These are phyloP conservation scores for Lodderomyces margitis DNA, from an alignment of 1,139 yeast genomes.

Conservation along the genomic window DNA sequence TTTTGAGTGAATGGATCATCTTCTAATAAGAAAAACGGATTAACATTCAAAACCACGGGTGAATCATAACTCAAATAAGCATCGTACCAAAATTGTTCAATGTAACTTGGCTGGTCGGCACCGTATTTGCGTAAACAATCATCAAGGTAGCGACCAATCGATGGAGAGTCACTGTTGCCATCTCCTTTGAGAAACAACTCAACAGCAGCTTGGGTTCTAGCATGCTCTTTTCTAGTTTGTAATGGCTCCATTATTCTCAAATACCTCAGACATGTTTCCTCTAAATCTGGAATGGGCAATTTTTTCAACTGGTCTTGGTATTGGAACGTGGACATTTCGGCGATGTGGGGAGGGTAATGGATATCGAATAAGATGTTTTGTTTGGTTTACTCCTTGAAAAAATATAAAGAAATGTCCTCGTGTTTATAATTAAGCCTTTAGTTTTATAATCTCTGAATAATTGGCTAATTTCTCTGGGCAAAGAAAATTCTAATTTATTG, in stretches of 20 bases:
- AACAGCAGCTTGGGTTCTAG: constrained; percentile 60
- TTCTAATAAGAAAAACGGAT: constrained; percentile 83
- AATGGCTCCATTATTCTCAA: constrained; percentile 68
- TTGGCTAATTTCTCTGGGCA: not conserved
- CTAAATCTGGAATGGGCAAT: constrained; percentile 76
- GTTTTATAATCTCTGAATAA: not conserved
- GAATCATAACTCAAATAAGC: constrained; percentile 83
- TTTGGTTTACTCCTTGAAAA: not conserved
- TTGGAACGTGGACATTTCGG: constrained; percentile 40
- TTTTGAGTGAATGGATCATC: constrained; percentile 81
- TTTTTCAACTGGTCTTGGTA: constrained; percentile 56
- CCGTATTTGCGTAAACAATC: constrained; percentile 63
- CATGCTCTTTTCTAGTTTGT: constrained; percentile 70
- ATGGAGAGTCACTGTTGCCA: constrained; percentile 46
- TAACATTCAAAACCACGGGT: constrained; percentile 82
- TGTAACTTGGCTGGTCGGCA: constrained; percentile 66
- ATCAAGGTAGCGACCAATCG: constrained; percentile 62
- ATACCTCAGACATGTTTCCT: constrained; percentile 62
- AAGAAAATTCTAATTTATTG: no score
- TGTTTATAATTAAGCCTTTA: no score
- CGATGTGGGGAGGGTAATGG: not conserved
- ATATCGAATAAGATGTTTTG: not conserved
- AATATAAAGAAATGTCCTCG: no score
- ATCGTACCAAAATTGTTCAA: constrained; percentile 93
- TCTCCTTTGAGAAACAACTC: constrained; percentile 51